Base-by-base conservation (phyloP, 2,329 filamentous ascomycete genomes). In the Ambrosiella beaveri region DNA sequence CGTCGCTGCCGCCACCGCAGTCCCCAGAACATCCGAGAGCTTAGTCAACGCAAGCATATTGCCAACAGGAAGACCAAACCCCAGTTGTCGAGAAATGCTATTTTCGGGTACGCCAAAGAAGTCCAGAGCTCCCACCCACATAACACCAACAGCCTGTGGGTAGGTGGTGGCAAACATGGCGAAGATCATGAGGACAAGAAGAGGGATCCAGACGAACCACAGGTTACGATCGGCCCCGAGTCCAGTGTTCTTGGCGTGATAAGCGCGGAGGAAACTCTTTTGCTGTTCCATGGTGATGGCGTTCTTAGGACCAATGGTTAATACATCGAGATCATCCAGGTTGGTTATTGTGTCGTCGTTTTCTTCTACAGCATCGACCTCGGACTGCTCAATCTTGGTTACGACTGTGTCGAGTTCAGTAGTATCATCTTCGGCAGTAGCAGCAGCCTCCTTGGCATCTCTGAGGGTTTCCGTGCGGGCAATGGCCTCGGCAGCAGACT, bases 251-350 rank as follows among this genome's bases (percentile, higher is more conserved):
- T 79, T 82, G 66, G 76, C 74, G 58, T 81, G 77, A 62, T 81
- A 79, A 35, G 75, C 79, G 56, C 79, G 71, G 50, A 81, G 72
- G 62, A 85, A 74, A 63, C 79, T 79, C 63, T 81, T 79, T 66
- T 82, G 79, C 65, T 84, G 80, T 65, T 83, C 80, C 65, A 76
- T 77, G 37, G 81, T 84, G 60, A 84, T 80, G 57, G 75, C 74
- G 64, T 81, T 76, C 68, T 82, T 83, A 60, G 76, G 74, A 4
- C 80, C 79, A 61, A 84, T 82, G 65, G 77, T 77, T 37, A 84
- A 72, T 36, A 81, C 62, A 19, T 63, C 67, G 1, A 69, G 67
- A 7, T 68, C 73, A 59, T 73, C 49, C 8, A 27, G 35, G 15
- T 19, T 15, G 6, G 19, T 13, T 35, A 51, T 44, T 70, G 51